These are phyloP conservation scores for Lentinus tigrinus DNA, from an alignment of 768 basidiomycete species.

Conservation along the genomic window DNA sequence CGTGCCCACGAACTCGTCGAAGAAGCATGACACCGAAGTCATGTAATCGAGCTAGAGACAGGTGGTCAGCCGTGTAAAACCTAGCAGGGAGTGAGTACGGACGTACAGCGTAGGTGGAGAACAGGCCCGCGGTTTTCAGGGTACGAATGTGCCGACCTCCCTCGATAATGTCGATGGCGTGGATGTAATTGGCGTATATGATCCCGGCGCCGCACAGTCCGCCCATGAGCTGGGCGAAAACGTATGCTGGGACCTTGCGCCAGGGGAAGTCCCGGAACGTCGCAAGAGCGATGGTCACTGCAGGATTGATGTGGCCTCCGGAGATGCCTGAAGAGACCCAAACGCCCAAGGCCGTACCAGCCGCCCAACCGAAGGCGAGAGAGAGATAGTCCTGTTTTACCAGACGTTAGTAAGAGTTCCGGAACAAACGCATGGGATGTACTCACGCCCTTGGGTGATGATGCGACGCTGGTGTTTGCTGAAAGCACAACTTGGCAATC, in stretches of 20 bases:
- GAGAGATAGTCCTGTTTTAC: slow-evolving; percentile 44
- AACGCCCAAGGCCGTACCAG: slow-evolving; percentile 63
- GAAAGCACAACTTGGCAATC: slow-evolving; percentile 58
- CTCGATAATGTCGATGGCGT: slow-evolving; percentile 65
- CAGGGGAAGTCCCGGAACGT: slow-evolving; percentile 74
- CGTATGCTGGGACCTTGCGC: slow-evolving; percentile 74
- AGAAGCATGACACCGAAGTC: slow-evolving; percentile 45
- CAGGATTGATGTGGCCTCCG: slow-evolving; percentile 58
- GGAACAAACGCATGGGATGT: background rate
- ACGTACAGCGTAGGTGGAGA: slow-evolving; percentile 61
- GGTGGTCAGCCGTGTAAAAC: background rate
- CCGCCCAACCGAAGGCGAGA: slow-evolving; percentile 55
- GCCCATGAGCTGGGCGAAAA: slow-evolving; percentile 63
- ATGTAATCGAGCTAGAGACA: slow-evolving; percentile 37
- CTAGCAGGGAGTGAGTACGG: background rate
- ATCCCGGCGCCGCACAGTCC: slow-evolving; percentile 55
- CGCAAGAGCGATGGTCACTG: slow-evolving; percentile 66
- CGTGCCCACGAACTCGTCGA: slow-evolving; percentile 54
- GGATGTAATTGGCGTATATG: slow-evolving; percentile 64
- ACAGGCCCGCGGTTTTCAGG: slow-evolving; percentile 54
- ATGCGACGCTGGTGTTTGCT: slow-evolving; percentile 41
- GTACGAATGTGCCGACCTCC: slow-evolving; percentile 56
- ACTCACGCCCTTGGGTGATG: slow-evolving; percentile 53
- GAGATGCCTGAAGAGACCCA: slow-evolving; percentile 68
- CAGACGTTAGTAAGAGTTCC: background rate